Percentiles rank a stretch among this genome's conserved stretches.
phyloP scores from a whole-genome alignment of 352 stramenopile species.

The Pythium monospermum region DNA sequence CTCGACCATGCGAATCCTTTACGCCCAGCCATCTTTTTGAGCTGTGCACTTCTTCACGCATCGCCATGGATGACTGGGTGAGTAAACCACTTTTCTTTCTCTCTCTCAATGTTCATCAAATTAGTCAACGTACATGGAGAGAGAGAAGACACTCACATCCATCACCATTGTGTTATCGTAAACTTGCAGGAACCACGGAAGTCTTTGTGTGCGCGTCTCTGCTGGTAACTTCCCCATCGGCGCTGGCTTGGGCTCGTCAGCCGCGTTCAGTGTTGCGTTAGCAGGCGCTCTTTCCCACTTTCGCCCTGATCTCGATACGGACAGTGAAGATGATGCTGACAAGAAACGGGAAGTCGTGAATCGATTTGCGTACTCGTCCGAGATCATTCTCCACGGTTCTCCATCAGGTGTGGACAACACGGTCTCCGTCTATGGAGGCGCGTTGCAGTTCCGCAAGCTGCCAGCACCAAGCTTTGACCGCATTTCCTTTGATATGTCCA shows the following conservation, averaged over 20 bases:
- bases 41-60: constrained; percentile 44
- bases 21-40: constrained; percentile 53
- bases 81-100: neutral
- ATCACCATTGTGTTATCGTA: no score
- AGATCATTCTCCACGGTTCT: constrained; percentile 87
- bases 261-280: constrained; percentile 84
- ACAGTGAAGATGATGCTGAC: neutral
- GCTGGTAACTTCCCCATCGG: constrained; percentile 69
- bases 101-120: no score
- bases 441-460: constrained; percentile 74
- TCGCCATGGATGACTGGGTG: constrained; percentile 28
- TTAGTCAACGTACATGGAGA: no score
- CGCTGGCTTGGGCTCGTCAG: constrained; percentile 89
- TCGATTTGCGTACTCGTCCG: constrained; percentile 77
- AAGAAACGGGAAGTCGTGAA: constrained; percentile 64
- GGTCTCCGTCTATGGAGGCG: constrained; percentile 81
- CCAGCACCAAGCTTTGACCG: constrained; percentile 36
- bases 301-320: neutral
- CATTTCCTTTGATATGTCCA: constrained; percentile 47
- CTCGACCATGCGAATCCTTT: constrained; percentile 42
- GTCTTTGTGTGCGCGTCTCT: constrained; percentile 42
- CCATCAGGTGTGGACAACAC: constrained; percentile 93
- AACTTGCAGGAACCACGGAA: neutral
- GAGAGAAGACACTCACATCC: no score
- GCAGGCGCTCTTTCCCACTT: constrained; percentile 53